Base-by-base conservation (phyloP, 2,329 filamentous ascomycete species). In the Zasmidium angulare region DNA sequence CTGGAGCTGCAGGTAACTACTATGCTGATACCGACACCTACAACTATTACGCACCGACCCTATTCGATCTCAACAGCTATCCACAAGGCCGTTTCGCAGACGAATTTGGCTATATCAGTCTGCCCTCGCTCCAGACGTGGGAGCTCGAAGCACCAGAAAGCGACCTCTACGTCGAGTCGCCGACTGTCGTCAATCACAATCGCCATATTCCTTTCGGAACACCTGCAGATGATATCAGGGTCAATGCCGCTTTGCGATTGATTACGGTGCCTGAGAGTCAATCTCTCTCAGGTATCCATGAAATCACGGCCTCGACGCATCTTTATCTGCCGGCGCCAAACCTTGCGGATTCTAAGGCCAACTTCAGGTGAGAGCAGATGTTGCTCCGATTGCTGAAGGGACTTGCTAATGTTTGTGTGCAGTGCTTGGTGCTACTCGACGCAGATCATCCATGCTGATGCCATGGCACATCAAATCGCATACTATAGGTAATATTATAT, bases 361-460 rank as follows among this genome's bases (percentile, higher is more conserved):
- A 86, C 62, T 87, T 87, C 69, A 81, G 79, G 49, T 51, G 23
- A 23, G 21, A 19, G 9, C 6, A 6, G 26, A 29, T 4, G 26
- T 29, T 51, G n/a, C n/a, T n/a, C n/a, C n/a, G n/a, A n/a, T n/a
- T n/a, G n/a, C n/a, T n/a, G n/a, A n/a, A n/a, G n/a, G n/a, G 48
- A 17, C 24, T 52, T 53, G 19, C 26, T 53, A 24, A 53, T n/a
- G n/a, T 17, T 21, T 43, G 12, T 26, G 6, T 11, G n/a, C 21
- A 53, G 50, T 2, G 78, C 82, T 2, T 87, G 85, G 85, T 83
- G 80, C 58, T 80, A 82, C 57, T 79, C 83, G 0, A 87, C 84
- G 0, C 84, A 87, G 68, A 75, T 86, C 7, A 86, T 86, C 74
- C 85, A 87, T 66, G 84, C 84, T 2, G 84, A 86, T 64, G 82